phyloP scores from a whole-genome alignment of 2,329 filamentous ascomycete species.

The Ophiostoma tasmaniense region DNA sequence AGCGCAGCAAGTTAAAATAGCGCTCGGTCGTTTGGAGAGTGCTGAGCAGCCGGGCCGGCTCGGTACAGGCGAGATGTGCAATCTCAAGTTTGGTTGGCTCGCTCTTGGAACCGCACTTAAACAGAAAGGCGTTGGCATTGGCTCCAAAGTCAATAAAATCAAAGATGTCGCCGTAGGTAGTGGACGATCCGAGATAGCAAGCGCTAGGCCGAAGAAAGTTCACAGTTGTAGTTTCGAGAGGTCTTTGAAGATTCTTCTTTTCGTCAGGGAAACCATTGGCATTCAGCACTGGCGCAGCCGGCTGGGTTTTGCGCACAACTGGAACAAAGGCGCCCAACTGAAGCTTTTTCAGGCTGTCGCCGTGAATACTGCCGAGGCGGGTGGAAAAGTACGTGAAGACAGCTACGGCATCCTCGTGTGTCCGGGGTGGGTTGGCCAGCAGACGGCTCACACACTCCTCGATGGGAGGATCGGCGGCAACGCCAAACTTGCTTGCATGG shows the following conservation, averaged over 20 bases:
- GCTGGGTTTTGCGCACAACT: conserved; percentile 31
- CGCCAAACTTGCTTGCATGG: conserved; percentile 79
- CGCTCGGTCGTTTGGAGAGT: conserved; percentile 75
- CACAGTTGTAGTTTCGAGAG: conserved; percentile 23
- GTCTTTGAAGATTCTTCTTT: conserved; percentile 19
- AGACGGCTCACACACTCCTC: conserved; percentile 66
- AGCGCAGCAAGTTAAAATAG: conserved; percentile 75
- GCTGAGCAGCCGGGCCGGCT: conserved; percentile 73
- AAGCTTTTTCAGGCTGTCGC: conserved; percentile 51
- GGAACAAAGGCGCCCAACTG: conserved; percentile 64
- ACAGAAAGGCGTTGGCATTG: conserved; percentile 79
- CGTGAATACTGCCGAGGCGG: conserved; percentile 64
- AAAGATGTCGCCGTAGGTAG: conserved; percentile 77
- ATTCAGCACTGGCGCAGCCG: background rate
- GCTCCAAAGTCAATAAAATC: conserved; percentile 92
- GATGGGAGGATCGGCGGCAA: conserved; percentile 73
- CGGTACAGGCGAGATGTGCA: conserved; percentile 70
- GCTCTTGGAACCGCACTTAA: conserved; percentile 80
- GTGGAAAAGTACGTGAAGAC: conserved; percentile 79
- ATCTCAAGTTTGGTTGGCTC: conserved; percentile 85
- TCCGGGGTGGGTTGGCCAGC: conserved; percentile 61
- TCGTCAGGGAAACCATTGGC: conserved; percentile 22
- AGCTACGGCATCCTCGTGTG: conserved; percentile 54
- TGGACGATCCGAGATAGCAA: conserved; percentile 69
- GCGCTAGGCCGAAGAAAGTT: conserved; percentile 58